A percentile compares a stretch with the other conserved stretches of the same genome.
These are phyloP conservation scores for Pseudogymnoascus sp. DNA, from an alignment of 2,329 filamentous ascomycete species.

Conservation along the genomic window DNA sequence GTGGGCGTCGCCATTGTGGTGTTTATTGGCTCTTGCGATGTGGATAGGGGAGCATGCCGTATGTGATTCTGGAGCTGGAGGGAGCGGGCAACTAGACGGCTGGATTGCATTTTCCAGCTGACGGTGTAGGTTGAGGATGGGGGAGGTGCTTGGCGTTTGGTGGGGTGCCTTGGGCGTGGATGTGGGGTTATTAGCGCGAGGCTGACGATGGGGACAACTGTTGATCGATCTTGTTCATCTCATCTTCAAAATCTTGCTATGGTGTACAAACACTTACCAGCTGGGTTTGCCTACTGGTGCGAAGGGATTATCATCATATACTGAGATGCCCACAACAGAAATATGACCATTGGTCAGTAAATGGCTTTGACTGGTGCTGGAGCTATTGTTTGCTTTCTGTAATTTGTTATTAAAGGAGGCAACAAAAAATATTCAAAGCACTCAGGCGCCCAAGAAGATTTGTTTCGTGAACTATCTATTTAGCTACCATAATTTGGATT, in stretches of 20 bases:
- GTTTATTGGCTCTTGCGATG: background rate
- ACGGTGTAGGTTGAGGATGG: background rate
- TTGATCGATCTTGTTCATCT: background rate
- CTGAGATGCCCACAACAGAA: background rate
- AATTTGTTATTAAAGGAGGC: background rate
- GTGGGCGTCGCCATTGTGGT: constrained; percentile 5
- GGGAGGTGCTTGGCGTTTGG: background rate
- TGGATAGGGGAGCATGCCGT: background rate
- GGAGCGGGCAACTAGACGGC: background rate
- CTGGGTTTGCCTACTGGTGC: background rate
- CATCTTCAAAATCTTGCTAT: background rate
- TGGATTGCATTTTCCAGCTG: background rate
- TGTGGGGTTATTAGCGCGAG: constrained; percentile 3
- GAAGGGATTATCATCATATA: background rate
- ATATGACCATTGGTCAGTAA: background rate
- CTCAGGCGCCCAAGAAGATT: background rate
- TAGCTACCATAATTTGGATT: background rate
- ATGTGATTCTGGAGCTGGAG: constrained; percentile 6
- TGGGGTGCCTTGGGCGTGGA: background rate
- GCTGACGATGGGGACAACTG: background rate
- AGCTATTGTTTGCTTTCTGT: background rate
- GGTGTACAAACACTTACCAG: background rate
- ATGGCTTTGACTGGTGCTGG: background rate
- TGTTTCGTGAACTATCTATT: no score
- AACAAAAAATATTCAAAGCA: background rate